Evolutionary conservation across 352 stramenopile genomes (phyloP).

Genomic region (Phytophthora boehmeriae): DNA sequence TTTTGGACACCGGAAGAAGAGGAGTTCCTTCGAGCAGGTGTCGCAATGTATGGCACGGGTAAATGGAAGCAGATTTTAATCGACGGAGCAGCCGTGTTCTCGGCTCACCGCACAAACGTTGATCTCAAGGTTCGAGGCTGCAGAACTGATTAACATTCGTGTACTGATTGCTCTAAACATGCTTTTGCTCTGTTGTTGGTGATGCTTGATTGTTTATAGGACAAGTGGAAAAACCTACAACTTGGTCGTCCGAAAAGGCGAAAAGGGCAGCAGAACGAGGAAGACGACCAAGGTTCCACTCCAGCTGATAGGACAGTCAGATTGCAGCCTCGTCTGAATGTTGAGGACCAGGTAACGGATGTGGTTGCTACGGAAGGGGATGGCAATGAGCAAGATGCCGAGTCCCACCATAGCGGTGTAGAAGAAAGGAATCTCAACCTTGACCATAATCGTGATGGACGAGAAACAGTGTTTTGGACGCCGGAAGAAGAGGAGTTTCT

Average conservation of each 20-base stretch:
- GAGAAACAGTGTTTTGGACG: conserved; percentile 46
- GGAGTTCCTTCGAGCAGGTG: conserved; percentile 40
- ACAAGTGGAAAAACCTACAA: conserved; percentile 55
- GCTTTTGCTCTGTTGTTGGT: neutral
- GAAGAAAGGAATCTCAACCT: too few relatives aligned
- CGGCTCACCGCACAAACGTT: conserved; percentile 54
- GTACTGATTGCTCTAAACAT: neutral
- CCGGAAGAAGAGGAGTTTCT: conserved; percentile 50
- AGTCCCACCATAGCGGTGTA: too few relatives aligned
- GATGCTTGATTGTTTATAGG: conserved; percentile 19
- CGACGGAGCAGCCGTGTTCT: conserved; percentile 46
- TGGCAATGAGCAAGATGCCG: too few relatives aligned
- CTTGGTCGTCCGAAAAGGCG: conserved; percentile 9
- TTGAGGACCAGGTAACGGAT: too few relatives aligned
- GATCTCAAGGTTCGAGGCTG: conserved; percentile 62
- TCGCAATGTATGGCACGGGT: conserved; percentile 45
- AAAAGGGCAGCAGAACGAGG: neutral
- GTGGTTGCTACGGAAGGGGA: too few relatives aligned
- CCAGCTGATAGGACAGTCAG: too few relatives aligned
- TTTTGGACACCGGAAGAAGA: conserved; percentile 59
- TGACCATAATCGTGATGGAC: too few relatives aligned
- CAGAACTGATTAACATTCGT: neutral
- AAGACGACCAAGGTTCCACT: neutral
- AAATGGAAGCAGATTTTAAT: conserved; percentile 58
- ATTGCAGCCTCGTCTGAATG: too few relatives aligned